Evolutionary conservation across 495 filamentous ascomycete genomes (phyloP).

Genomic region (Tuber magnatum): DNA sequence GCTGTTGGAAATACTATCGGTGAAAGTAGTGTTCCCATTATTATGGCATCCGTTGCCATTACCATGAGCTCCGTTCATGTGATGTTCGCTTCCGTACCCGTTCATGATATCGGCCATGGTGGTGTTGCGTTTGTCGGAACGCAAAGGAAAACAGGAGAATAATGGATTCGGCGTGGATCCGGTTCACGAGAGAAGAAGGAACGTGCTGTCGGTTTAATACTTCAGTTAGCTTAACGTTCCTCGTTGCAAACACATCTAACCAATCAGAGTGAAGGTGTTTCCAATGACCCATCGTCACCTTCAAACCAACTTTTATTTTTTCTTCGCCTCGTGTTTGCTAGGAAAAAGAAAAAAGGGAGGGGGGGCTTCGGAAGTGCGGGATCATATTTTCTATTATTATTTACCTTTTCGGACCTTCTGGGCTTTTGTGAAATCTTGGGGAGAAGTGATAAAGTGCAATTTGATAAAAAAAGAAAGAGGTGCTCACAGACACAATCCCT

Average conservation of each 20-base stretch:
- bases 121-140: not conserved
- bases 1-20: constrained; percentile 35
- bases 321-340: not conserved
- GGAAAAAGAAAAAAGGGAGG: not conserved
- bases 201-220: not conserved
- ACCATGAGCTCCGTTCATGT: not conserved
- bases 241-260: not conserved
- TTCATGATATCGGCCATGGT: constrained; percentile 2
- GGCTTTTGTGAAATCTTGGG: not conserved
- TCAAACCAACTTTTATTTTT: constrained; percentile 1
- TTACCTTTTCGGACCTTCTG: not conserved
- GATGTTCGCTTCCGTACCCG: not conserved
- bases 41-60: not conserved
- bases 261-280: constrained; percentile 21
- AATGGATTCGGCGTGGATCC: not conserved
- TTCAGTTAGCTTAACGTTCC: not conserved
- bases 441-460: not conserved
- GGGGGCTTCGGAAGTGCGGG: not conserved
- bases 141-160: not conserved
- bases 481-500: not conserved
- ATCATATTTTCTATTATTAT: not conserved
- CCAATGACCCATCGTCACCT: not conserved
- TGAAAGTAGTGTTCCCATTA: constrained; percentile 9
- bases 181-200: not conserved
- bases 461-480: not conserved